These are phyloP conservation scores for Yamadazyma insecticola DNA, from an alignment of 805 yeast species.

Conservation along the genomic window DNA sequence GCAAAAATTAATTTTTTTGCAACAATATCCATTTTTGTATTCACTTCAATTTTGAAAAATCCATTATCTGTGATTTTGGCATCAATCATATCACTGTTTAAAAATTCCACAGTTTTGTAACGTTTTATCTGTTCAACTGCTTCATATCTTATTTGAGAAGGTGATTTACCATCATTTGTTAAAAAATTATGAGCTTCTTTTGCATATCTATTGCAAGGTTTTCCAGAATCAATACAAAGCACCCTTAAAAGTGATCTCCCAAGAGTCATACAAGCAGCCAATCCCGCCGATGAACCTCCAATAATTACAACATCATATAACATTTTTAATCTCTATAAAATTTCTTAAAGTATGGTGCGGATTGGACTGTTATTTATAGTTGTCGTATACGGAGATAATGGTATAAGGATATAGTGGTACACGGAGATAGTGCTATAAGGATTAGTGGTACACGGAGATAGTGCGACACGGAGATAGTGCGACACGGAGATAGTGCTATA, in stretches of 20 bases:
- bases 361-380: too few relatives aligned
- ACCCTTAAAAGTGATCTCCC: constrained; percentile 7
- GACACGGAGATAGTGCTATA: too few relatives aligned
- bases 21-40: not conserved
- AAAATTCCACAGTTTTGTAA: not conserved
- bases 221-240: constrained; percentile 10
- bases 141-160: constrained; percentile 2
- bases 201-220: constrained; percentile 13
- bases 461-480: too few relatives aligned
- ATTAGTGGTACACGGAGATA: too few relatives aligned
- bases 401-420: too few relatives aligned
- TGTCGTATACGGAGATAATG: too few relatives aligned
- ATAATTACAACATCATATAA: constrained; percentile 11
- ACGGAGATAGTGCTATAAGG: too few relatives aligned
- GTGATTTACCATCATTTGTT: constrained; percentile 10
- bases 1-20: constrained; percentile 8
- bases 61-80: not conserved
- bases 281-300: constrained; percentile 13
- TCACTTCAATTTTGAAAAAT: not conserved
- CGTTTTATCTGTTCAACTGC: constrained; percentile 1
- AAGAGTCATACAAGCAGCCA: constrained; percentile 9
- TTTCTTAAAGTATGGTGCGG: too few relatives aligned
- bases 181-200: constrained; percentile 11
- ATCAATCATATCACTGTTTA: not conserved
- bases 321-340: too few relatives aligned